phyloP scores from a whole-genome alignment of 2,329 filamentous ascomycete genomes.

The Arthrinium phaeospermum region DNA sequence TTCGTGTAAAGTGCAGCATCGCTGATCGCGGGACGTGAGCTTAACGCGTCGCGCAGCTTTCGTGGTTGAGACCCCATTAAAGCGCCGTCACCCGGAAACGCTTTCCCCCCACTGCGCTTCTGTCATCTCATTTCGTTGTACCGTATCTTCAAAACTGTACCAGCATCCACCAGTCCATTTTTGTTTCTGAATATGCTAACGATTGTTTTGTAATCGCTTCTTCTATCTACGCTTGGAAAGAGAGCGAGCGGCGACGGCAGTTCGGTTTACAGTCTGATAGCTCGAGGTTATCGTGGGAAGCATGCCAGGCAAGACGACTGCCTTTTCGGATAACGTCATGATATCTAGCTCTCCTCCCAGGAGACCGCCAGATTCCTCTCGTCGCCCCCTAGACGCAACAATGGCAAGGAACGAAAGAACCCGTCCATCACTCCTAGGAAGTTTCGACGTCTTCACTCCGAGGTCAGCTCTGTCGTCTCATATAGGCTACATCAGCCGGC shows the following conservation, averaged over 20 bases:
- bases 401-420: constrained; percentile 52
- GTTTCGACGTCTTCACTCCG: constrained; percentile 59
- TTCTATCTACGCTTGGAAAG: background rate
- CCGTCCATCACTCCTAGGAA: constrained; percentile 61
- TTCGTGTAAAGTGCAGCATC: constrained; percentile 15
- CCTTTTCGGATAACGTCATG: constrained; percentile 1
- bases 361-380: constrained; percentile 29
- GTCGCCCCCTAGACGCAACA: constrained; percentile 34
- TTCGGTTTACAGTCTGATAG: background rate
- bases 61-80: constrained; percentile 5
- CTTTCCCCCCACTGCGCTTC: constrained; percentile 28
- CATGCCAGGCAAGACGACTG: background rate
- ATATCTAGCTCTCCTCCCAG: constrained; percentile 22
- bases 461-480: constrained; percentile 47
- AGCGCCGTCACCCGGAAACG: background rate
- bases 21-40: constrained; percentile 5
- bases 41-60: constrained; percentile 27
- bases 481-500: constrained; percentile 39
- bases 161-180: background rate
- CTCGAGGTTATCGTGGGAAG: background rate
- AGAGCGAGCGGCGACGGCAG: background rate
- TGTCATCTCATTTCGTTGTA: constrained; percentile 18
- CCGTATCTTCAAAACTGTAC: background rate
- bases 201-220: background rate
- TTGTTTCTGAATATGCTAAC: constrained; percentile 14